Base-by-base conservation (phyloP, 1,139 yeast species). In the Chernovozyma sophiae-reginae region DNA sequence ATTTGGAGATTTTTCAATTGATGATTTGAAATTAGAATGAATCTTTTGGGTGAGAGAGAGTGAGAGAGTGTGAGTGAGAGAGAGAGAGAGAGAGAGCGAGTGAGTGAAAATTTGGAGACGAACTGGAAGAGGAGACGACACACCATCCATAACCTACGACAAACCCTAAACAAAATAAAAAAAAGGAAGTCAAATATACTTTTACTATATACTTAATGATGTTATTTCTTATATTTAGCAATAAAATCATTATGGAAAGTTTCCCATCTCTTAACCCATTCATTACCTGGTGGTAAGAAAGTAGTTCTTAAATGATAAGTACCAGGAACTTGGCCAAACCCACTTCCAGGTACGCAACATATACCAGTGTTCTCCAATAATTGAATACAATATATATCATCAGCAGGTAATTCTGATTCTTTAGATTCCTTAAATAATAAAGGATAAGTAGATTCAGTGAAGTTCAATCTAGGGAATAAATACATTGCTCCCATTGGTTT, bases 401-500 rank as follows among this genome's bases (percentile, higher is more conserved):
- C 98, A 27, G 90, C 80, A 33, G 76, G 71, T 51, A 76, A 56
- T 20, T 76, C 77, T 25, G 61, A 56, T 36, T 69, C 68, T 33
- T 65, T 62, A 22, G 97, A 95, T 34, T 71, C 72, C 16, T 67
- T 69, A 37, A 77, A 69, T 17, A 90, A 87, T 48, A 72, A 74
- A 17, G 62, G 60, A 49, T 65, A 70, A 13, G 47, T 37, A 18
- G 55, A 55, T 22, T 68, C 65, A 16, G 86, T 79, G 37, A 94
- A 67, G 32, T 75, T 59, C 46, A 92, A 68, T 45, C 68, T 73
- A 27, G 98, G 98, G 79, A 87, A 92, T 43, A 94, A 70, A 62
- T 92, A 92, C 98, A 92, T 92, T 31, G 98, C 97, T 48, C 98
- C 98, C 70, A 84, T 79, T 33, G 97, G 97, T 50, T 76, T 76